Percentiles rank a stretch among this genome's conserved stretches.
Evolutionary conservation across 2,329 filamentous ascomycete species (phyloP).

Genomic region (Proliferodiscus dingleyae): DNA sequence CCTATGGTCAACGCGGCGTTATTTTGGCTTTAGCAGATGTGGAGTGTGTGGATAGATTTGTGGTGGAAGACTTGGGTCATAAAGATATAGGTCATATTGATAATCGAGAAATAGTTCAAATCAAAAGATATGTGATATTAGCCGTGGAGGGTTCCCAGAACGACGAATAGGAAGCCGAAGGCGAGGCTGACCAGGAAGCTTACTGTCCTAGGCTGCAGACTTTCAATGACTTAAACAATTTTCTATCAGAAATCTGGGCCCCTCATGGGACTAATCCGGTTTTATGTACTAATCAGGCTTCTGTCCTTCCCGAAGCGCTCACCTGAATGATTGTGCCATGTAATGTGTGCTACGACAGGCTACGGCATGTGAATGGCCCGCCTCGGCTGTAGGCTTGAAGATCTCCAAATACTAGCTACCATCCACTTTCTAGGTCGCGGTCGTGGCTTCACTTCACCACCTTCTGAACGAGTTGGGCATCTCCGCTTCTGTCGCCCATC

Average conservation of each 20-base stretch:
- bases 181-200: background rate
- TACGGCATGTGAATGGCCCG: constrained; percentile 6
- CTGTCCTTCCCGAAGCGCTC: background rate
- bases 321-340: background rate
- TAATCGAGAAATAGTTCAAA: background rate
- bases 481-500: constrained; percentile 18
- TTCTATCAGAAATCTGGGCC: no score
- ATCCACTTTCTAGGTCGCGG: background rate
- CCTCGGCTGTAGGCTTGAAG: constrained; percentile 7
- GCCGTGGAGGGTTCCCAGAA: background rate
- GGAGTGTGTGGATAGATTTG: no score
- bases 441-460: background rate
- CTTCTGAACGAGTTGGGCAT: background rate
- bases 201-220: no score
- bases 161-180: background rate
- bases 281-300: background rate
- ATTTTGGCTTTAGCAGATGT: background rate
- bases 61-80: no score
- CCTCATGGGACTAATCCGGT: no score
- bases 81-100: background rate
- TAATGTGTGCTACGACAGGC: background rate
- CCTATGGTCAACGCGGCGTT: background rate
- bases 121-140: background rate
- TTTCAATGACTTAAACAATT: no score
- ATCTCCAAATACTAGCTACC: background rate